Conservation (phyloP, 257 asterid genomes). For the Solanum lycopersicoides region DNA sequence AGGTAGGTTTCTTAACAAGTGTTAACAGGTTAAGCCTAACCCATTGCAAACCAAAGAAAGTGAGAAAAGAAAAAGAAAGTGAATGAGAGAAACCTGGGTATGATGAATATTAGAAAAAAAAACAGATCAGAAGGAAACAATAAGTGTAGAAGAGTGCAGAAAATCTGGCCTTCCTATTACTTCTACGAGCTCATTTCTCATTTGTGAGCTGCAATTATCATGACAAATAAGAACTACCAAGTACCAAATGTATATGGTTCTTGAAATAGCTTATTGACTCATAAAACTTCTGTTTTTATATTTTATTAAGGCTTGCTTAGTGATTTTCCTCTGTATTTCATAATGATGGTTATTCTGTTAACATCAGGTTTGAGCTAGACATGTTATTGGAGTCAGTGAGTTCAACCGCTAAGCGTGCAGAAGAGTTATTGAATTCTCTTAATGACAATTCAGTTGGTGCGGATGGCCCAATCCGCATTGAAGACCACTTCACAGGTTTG, state of each 20-base stretch:
- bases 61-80: not conserved
- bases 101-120: not conserved
- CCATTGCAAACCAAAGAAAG: not conserved
- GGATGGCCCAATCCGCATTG: conserved; percentile 8
- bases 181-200: not conserved
- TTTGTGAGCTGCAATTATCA: not conserved
- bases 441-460: conserved; percentile 15
- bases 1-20: not conserved
- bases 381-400: conserved; percentile 36
- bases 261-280: not conserved
- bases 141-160: not conserved
- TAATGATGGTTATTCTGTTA: not conserved
- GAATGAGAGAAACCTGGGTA: not conserved
- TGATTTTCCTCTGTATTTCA: not conserved
- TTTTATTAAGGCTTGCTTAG: not conserved
- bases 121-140: not conserved
- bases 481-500: conserved; percentile 33
- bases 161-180: not conserved
- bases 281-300: not conserved
- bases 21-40: not conserved
- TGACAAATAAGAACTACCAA: not conserved
- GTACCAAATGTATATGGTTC: not conserved
- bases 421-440: conserved; percentile 21
- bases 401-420: conserved; percentile 23
- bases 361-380: conserved; percentile 34